A percentile compares a stretch with the other conserved stretches of the same genome.
phyloP scores from a whole-genome alignment of 495 filamentous ascomycete species.

The Trypethelium eluteriae region DNA sequence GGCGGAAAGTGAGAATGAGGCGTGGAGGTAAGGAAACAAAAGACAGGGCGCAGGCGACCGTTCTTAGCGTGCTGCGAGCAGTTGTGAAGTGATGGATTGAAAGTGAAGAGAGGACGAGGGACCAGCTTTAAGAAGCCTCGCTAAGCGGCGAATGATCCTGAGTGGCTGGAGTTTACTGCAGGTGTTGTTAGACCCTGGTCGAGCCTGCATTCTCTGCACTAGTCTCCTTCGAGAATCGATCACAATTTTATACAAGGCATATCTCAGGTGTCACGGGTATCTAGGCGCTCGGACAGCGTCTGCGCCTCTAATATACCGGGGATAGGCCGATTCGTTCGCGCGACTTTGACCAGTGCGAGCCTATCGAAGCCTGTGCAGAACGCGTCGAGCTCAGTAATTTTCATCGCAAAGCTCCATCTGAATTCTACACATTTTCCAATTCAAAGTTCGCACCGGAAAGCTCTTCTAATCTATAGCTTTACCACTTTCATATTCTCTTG shows the following conservation, averaged over 20 bases:
- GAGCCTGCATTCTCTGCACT: background rate
- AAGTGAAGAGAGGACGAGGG: background rate
- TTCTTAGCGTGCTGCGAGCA: slow-evolving; percentile 5
- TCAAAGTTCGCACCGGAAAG: background rate
- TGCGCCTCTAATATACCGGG: background rate
- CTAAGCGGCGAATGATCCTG: background rate
- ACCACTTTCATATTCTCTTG: background rate
- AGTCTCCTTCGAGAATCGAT: too few relatives aligned
- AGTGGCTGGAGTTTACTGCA: slow-evolving; percentile 6
- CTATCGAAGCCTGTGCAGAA: background rate
- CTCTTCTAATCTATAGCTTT: background rate
- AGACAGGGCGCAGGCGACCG: background rate
- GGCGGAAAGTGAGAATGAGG: background rate
- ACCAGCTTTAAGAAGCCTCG: slow-evolving; percentile 11
- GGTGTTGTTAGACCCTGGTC: background rate
- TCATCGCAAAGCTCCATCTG: background rate
- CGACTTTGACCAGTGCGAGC: background rate
- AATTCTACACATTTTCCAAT: background rate
- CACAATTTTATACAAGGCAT: too few relatives aligned
- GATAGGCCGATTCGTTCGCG: background rate
- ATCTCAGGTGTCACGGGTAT: too few relatives aligned
- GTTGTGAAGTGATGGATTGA: slow-evolving; percentile 7
- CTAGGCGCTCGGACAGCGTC: background rate
- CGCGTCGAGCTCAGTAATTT: slow-evolving; percentile 8
- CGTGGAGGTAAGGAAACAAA: slow-evolving; percentile 6